Conservation (phyloP, 164 flowering plant genomes). For the Vitis labrusca region DNA sequence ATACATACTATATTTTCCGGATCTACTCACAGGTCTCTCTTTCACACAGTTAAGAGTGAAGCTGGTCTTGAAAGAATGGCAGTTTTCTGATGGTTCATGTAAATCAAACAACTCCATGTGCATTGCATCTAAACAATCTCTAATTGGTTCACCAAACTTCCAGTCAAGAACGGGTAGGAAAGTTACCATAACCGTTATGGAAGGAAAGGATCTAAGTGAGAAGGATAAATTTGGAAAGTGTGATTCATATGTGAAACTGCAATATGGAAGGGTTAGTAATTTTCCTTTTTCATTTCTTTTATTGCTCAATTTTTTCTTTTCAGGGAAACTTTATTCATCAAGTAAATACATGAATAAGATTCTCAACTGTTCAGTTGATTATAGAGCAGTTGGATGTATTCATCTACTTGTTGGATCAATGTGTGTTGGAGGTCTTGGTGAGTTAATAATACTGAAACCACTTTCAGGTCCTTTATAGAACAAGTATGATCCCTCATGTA, state of each 20-base stretch:
- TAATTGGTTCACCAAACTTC: slow-evolving; percentile 48
- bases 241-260: slow-evolving; percentile 76
- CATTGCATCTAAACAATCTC: slow-evolving; percentile 36
- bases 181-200: slow-evolving; percentile 63
- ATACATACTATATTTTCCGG: neutral
- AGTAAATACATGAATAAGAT: too few species aligned
- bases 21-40: neutral
- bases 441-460: too few species aligned
- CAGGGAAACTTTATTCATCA: too few species aligned
- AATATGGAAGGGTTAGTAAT: slow-evolving; percentile 81
- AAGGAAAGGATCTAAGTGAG: slow-evolving; percentile 63
- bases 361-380: too few species aligned
- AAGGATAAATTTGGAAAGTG: slow-evolving; percentile 60
- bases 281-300: too few species aligned
- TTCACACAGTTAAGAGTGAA: slow-evolving; percentile 64
- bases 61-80: slow-evolving; percentile 90
- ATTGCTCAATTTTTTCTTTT: neutral
- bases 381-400: too few species aligned
- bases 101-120: slow-evolving; percentile 27
- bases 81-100: slow-evolving; percentile 76
- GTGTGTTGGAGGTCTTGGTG: too few species aligned
- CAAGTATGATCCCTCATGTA: slow-evolving; percentile 42
- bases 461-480: slow-evolving; percentile 57
- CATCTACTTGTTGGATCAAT: too few species aligned
- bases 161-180: slow-evolving; percentile 74